These are phyloP conservation scores for Xerocomus nothofagi DNA, from an alignment of 1,284 basidiomycete species.

Conservation along the genomic window DNA sequence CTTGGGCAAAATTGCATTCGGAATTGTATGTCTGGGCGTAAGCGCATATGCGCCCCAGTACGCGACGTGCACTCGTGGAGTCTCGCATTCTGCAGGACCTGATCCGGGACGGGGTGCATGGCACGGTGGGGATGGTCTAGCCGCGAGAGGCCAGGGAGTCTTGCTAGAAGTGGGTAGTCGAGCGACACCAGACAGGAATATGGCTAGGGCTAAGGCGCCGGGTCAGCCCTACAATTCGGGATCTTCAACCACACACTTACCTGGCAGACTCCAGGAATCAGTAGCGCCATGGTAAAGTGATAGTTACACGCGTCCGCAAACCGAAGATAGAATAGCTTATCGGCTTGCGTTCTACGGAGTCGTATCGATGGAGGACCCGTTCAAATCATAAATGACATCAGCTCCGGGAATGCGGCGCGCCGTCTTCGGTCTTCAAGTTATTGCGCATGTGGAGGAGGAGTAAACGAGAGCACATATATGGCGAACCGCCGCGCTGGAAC, in stretches of 20 bases:
- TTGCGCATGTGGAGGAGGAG: slow-evolving; percentile 41
- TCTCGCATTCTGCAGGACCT: background rate
- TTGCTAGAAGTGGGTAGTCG: slow-evolving; percentile 8
- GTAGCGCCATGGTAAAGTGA: slow-evolving; percentile 27
- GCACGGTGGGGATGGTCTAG: slow-evolving; percentile 3
- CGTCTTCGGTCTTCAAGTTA: slow-evolving; percentile 19
- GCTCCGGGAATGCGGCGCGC: slow-evolving; percentile 38
- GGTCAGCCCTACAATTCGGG: background rate
- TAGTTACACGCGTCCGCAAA: slow-evolving; percentile 44
- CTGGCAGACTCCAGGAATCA: slow-evolving; percentile 5
- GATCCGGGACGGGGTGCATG: background rate
- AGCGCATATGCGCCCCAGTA: slow-evolving; percentile 10
- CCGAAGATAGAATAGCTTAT: slow-evolving; percentile 42
- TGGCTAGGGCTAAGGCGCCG: background rate
- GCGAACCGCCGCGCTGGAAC: slow-evolving; percentile 49
- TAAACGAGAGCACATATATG: slow-evolving; percentile 45
- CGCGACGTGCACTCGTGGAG: background rate
- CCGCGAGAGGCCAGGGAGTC: background rate
- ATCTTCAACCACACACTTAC: background rate
- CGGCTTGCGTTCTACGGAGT: slow-evolving; percentile 40
- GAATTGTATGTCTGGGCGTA: too few relatives aligned
- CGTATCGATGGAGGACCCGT: slow-evolving; percentile 47
- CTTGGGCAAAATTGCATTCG: slow-evolving; percentile 1
- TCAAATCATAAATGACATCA: slow-evolving; percentile 42
- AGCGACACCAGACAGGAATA: slow-evolving; percentile 1